phyloP scores from a whole-genome alignment of 2,329 filamentous ascomycete genomes.

The Dactylellina haptotyla region DNA sequence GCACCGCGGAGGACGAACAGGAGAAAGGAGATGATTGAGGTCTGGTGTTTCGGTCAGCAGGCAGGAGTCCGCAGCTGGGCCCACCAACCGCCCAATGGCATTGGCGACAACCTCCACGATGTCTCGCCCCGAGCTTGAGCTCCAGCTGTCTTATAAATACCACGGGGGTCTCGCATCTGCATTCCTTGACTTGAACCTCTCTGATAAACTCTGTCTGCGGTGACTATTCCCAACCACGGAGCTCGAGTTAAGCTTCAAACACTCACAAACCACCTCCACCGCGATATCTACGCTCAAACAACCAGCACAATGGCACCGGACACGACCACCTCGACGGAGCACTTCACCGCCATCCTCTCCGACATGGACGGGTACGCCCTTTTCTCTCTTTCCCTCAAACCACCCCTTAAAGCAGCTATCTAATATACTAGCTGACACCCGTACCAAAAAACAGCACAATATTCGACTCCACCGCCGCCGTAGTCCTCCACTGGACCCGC shows the following conservation, averaged over 20 bases:
- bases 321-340: slow-evolving; percentile 25
- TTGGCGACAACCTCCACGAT: neutral
- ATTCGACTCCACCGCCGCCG: slow-evolving; percentile 80
- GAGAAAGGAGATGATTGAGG: no score
- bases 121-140: neutral
- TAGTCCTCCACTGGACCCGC: slow-evolving; percentile 81
- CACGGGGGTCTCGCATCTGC: neutral
- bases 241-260: neutral
- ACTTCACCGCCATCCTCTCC: slow-evolving; percentile 51
- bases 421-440: neutral
- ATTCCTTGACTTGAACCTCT: neutral
- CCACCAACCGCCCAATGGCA: neutral
- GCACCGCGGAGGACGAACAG: slow-evolving; percentile 4
- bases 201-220: neutral
- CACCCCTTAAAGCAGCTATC: neutral
- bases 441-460: slow-evolving; percentile 60
- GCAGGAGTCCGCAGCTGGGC: no score
- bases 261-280: neutral
- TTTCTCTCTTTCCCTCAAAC: neutral
- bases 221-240: neutral
- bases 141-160: neutral
- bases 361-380: slow-evolving; percentile 49
- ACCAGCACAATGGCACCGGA: slow-evolving; percentile 16
- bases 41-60: no score
- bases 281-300: neutral